A percentile compares a stretch with the other conserved stretches of the same genome.
These are phyloP conservation scores for Colletotrichum salicis DNA, from an alignment of 2,329 filamentous ascomycete species.

Conservation along the genomic window DNA sequence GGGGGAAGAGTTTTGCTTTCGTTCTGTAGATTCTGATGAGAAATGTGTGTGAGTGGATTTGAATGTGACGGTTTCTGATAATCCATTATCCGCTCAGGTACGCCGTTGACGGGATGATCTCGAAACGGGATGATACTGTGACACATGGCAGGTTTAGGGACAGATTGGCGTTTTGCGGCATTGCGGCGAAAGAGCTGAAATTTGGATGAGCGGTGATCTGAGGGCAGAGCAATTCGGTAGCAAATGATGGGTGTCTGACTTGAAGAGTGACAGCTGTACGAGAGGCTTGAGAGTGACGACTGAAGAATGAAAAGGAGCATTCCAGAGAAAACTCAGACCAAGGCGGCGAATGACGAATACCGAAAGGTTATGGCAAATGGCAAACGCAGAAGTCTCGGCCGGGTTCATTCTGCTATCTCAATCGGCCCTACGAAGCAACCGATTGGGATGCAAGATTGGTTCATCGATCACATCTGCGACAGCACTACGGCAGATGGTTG, in stretches of 20 bases:
- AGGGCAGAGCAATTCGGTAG: background rate
- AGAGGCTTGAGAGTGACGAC: background rate
- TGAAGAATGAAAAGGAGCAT: background rate
- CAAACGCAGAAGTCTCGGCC: background rate
- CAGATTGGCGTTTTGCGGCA: background rate
- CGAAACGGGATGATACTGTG: conserved; percentile 4
- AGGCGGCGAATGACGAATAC: conserved; percentile 3
- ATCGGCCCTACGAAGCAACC: conserved; percentile 29
- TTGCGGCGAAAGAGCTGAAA: background rate
- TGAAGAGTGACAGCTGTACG: too few species aligned
- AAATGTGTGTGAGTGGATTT: background rate
- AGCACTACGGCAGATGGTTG: conserved; percentile 4
- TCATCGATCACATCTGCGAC: conserved; percentile 10
- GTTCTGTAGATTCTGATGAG: background rate
- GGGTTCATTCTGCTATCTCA: conserved; percentile 22
- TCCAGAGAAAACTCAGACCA: background rate
- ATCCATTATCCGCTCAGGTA: background rate
- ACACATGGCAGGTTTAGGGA: background rate
- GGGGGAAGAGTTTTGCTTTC: too few species aligned
- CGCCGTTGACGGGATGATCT: background rate
- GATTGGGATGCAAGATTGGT: conserved; percentile 31
- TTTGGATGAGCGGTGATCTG: background rate
- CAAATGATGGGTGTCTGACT: background rate
- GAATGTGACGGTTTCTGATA: background rate
- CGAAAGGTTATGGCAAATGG: background rate